These are phyloP conservation scores for Pichia scutulata DNA, from an alignment of 805 yeast species.

Conservation along the genomic window DNA sequence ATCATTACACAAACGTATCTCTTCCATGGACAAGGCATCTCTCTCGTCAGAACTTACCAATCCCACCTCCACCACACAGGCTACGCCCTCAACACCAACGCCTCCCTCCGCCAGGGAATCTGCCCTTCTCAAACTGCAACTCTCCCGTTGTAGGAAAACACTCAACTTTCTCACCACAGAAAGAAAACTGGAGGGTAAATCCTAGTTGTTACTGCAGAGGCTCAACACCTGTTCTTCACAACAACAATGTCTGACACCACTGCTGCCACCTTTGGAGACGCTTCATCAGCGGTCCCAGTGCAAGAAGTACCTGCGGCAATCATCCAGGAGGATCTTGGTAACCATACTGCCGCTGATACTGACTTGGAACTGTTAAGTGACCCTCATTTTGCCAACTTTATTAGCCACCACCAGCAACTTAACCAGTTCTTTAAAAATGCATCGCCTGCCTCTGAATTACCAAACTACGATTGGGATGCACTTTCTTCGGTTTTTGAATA, in stretches of 20 bases:
- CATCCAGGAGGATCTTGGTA: not conserved
- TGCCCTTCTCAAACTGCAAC: not conserved
- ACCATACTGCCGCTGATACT: not conserved
- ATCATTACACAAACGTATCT: too few species aligned
- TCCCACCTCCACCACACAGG: not conserved
- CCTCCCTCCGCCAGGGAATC: not conserved
- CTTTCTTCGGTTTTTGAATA: constrained; percentile 17
- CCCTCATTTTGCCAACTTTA: not conserved
- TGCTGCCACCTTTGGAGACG: not conserved
- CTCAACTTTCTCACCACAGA: not conserved
- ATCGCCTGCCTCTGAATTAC: constrained; percentile 4
- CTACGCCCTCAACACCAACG: not conserved
- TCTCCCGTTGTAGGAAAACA: not conserved
- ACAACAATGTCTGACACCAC: not conserved
- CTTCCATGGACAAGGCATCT: too few species aligned
- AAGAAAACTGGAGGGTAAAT: not conserved
- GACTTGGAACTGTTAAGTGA: not conserved
- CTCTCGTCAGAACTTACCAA: too few species aligned
- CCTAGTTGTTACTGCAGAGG: not conserved
- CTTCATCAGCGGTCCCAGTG: not conserved
- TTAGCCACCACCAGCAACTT: not conserved
- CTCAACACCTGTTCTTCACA: not conserved
- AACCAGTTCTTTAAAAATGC: not conserved
- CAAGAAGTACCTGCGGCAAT: not conserved
- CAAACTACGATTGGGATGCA: constrained; percentile 21